Evolutionary conservation across 345 rosid genomes (phyloP), one percentile per base, ranked within the genome.

Genomic region (Zanthoxylum bungeanum): DNA sequence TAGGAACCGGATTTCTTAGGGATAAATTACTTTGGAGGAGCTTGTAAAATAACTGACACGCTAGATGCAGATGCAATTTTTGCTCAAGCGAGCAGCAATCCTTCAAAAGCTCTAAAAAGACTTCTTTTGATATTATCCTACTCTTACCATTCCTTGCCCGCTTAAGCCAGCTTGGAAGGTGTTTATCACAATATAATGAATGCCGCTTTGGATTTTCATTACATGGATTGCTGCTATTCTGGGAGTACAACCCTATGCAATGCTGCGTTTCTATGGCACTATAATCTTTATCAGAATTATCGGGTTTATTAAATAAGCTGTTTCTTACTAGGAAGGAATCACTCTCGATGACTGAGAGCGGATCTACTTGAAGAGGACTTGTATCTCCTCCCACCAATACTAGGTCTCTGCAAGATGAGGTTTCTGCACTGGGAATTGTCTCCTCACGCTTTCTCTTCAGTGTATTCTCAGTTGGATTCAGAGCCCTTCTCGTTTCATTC

Each of bases 91-190:
- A 88, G 64, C 76, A 61, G 71, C 97, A 96, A 9, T 82, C 81
- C 46, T 79, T 83, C 72, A 93, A 71, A 64, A 96, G 88, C 74
- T 88, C 92, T 71, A 84, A 36, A 84, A 96, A 96, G 22, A 96
- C 92, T 76, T 96, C 99, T 75, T 91, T 96, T 2, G 98, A 89
- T 81, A 96, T 81, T 59, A 96, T 93, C 79, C 97, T 90, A 75
- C 97, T 96, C 88, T 90, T 93, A 37, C 99, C 99, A 69, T 93
- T 91, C 82, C 99, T 88, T 36, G 99, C 99, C 74, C 97, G 94
- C 86, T 93, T 96, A 52, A 96, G 97, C 98, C 99, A 96, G 85
- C 94, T 91, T 11, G 99, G 99, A 77, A 96, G 91, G 81, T 96
- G 99, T 52, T 79, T 83, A 55, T 93, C 95, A 74, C 99, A 96